phyloP scores from a whole-genome alignment of 2,329 filamentous ascomycete genomes.

The Cladobotryum mycophilum region DNA sequence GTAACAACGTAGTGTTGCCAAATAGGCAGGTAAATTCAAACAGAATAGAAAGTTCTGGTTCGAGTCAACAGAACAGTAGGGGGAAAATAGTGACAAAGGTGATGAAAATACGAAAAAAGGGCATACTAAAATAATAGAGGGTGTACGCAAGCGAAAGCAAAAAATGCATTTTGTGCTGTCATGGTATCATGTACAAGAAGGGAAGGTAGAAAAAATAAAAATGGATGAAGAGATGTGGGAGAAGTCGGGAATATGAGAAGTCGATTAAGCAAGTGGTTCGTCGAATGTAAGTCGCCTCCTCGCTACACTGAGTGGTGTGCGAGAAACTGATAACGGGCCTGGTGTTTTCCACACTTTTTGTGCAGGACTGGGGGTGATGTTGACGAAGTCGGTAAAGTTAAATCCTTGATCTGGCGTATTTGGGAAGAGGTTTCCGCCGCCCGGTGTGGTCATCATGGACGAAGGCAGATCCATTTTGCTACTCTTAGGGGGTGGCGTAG shows the following conservation, averaged over 20 bases:
- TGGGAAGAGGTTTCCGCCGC: constrained; percentile 61
- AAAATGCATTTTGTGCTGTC: constrained; percentile 24
- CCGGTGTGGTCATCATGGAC: constrained; percentile 84
- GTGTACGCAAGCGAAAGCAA: not conserved
- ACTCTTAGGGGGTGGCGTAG: constrained; percentile 68
- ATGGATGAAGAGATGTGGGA: constrained; percentile 2
- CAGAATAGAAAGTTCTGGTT: constrained; percentile 1
- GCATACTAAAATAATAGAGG: constrained; percentile 2
- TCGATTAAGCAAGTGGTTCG: constrained; percentile 38
- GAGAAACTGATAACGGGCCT: constrained; percentile 42
- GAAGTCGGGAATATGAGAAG: not conserved
- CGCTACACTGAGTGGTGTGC: constrained; percentile 60
- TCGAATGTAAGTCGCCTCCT: constrained; percentile 78
- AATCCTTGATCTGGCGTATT: constrained; percentile 77
- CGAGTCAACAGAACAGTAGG: not conserved
- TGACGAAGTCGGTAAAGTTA: constrained; percentile 95
- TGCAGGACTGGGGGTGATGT: constrained; percentile 91
- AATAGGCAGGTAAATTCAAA: constrained; percentile 7
- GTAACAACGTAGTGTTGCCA: not conserved
- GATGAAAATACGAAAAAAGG: constrained; percentile 4
- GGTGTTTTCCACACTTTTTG: constrained; percentile 87
- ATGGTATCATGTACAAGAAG: constrained; percentile 32
- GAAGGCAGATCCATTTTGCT: constrained; percentile 64
- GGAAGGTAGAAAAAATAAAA: constrained; percentile 17
- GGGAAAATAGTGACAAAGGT: not conserved